These are phyloP conservation scores for Oenanthe javanica DNA, from an alignment of 140 eudicot species.

Conservation along the genomic window DNA sequence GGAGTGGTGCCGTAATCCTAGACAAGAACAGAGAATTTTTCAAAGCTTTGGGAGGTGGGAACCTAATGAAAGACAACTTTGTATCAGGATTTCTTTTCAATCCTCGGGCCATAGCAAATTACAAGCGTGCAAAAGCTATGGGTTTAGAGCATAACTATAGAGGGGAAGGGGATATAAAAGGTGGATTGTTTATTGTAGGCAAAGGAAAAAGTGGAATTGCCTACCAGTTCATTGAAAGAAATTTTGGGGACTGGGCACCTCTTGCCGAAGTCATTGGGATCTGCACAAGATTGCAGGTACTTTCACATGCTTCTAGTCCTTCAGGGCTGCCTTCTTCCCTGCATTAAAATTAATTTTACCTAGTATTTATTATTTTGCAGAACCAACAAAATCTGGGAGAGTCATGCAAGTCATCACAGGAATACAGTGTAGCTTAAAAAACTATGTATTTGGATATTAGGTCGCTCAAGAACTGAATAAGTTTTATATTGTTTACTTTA, in stretches of 20 bases:
- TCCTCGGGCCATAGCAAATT: slow-evolving; percentile 75
- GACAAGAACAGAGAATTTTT: slow-evolving; percentile 69
- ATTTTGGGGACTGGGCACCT: slow-evolving; percentile 93
- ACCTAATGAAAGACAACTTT: slow-evolving; percentile 71
- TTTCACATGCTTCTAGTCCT: slow-evolving; percentile 7
- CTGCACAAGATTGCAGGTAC: slow-evolving; percentile 57
- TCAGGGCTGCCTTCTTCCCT: slow-evolving; percentile 1
- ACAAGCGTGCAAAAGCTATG: slow-evolving; percentile 69
- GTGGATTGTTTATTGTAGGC: slow-evolving; percentile 73
- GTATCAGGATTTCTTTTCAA: slow-evolving; percentile 77
- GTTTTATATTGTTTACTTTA: not conserved
- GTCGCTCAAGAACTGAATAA: not conserved
- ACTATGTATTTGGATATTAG: not conserved
- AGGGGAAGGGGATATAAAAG: slow-evolving; percentile 86
- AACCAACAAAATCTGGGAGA: slow-evolving; percentile 26
- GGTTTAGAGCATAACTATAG: slow-evolving; percentile 56
- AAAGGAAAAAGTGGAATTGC: slow-evolving; percentile 71
- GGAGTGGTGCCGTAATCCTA: slow-evolving; percentile 73
- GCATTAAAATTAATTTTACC: not conserved
- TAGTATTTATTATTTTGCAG: slow-evolving; percentile 27
- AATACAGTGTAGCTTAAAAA: slow-evolving; percentile 18
- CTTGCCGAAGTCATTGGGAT: slow-evolving; percentile 61
- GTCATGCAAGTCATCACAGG: slow-evolving; percentile 21
- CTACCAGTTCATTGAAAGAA: slow-evolving; percentile 76
- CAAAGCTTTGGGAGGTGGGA: slow-evolving; percentile 84